phyloP scores from a whole-genome alignment of 306 rosid genomes.

The Cicer chorassanicum region DNA sequence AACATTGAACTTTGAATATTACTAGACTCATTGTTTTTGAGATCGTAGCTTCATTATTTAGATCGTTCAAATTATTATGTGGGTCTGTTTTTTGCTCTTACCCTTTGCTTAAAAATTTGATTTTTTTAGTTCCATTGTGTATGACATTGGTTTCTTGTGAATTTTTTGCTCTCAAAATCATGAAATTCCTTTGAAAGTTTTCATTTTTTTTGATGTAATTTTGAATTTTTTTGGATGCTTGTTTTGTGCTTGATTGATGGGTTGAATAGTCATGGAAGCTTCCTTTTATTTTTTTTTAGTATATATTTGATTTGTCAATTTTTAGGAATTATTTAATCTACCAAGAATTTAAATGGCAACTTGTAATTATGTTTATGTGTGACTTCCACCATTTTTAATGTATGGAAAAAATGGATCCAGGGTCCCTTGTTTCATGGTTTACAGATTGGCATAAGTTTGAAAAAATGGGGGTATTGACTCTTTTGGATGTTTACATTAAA shows the following conservation, averaged over 20 bases:
- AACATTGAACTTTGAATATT: constrained; percentile 3
- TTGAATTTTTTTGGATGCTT: constrained; percentile 29
- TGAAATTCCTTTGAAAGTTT: background rate
- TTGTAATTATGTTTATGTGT: constrained; percentile 37
- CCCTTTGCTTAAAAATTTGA: constrained; percentile 13
- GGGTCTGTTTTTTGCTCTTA: constrained; percentile 31
- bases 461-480: constrained; percentile 29
- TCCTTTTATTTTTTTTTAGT: background rate
- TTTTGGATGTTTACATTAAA: constrained; percentile 39
- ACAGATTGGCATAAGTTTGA: constrained; percentile 42
- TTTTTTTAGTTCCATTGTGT: constrained; percentile 40
- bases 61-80: constrained; percentile 43
- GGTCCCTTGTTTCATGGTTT: constrained; percentile 31
- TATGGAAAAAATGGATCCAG: constrained; percentile 35
- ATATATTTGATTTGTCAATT: constrained; percentile 39
- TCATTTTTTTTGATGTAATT: constrained; percentile 31
- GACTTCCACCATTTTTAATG: constrained; percentile 36
- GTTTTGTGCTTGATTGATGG: constrained; percentile 51
- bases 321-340: constrained; percentile 14
- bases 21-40: constrained; percentile 24
- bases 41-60: constrained; percentile 43
- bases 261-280: constrained; percentile 30
- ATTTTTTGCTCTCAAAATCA: background rate
- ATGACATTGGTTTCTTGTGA: constrained; percentile 7
- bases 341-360: constrained; percentile 29